Base-by-base conservation (phyloP, 1,284 basidiomycete species). In the Moniliophthora roreri region DNA sequence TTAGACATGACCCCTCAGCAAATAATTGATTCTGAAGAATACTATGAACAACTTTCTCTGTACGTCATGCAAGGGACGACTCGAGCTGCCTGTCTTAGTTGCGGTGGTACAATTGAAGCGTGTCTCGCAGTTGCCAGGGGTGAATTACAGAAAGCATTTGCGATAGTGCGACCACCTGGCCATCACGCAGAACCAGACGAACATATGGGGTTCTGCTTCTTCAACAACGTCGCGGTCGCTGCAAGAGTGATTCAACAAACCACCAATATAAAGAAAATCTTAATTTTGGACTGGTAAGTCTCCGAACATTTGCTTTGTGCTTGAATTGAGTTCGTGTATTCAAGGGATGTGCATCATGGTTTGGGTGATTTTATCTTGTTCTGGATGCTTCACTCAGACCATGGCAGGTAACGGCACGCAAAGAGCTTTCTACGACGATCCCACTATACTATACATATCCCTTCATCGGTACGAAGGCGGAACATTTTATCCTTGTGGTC, bases 141-240 rank as follows among this genome's bases (percentile, higher is more conserved):
- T 4, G 78, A 86, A 59, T 79, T 98, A 34, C 81, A 87, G 61
- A 98, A 96, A 66, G 82, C 92, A 0, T 91, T 99, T 64, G 97
- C 97, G 1, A 93, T 99, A 60, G 93, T 99, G 34, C 84, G 97
- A 21, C 97, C 97, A 9, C 97, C 97, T 0, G 97, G 97, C 0
- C 97, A 99, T 68, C 97, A 99, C 64, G 96, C 97, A 16, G 97
- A 99, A 69, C 97, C 97, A 1, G 89, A 96, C 59, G 91, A 95
- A 66, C 91, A 94, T 64, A 98, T 98, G 92, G 97, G 97, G 0
- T 99, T 99, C 71, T 99, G 97, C 71, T 95, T 99, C 75, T 98
- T 94, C 76, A 99, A 99, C 71, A 99, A 99, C 63, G 95, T 97
- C 18, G 91, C 96, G 1, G 90, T 99, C 5, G 95, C 95, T 1